These are phyloP conservation scores for Gossypium rotundifolium DNA, from an alignment of 345 rosid species.

Conservation along the genomic window DNA sequence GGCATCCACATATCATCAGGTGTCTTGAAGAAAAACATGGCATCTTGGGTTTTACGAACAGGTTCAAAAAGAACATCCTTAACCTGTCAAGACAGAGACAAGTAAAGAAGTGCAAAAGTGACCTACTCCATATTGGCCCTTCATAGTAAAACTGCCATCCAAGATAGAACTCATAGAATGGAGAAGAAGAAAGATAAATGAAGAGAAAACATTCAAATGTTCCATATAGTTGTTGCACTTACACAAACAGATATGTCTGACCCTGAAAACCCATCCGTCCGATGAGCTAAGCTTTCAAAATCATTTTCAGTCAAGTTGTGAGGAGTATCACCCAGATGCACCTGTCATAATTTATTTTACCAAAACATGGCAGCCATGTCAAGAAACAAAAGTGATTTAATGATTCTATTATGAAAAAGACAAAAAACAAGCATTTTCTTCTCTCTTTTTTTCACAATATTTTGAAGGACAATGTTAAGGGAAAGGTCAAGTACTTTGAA, in stretches of 20 bases:
- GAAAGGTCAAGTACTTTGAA: constrained; percentile 50
- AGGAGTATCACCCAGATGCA: constrained; percentile 82
- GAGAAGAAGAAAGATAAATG: neutral
- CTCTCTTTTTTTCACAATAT: neutral
- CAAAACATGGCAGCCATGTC: constrained; percentile 3
- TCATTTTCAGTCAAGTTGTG: constrained; percentile 66
- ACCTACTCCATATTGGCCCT: neutral
- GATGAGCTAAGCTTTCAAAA: constrained; percentile 60
- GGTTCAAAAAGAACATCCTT: constrained; percentile 85
- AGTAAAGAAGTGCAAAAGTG: neutral
- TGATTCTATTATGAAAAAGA: neutral
- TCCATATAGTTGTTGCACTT: constrained; percentile 25
- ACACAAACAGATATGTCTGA: constrained; percentile 83
- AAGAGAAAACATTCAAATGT: neutral
- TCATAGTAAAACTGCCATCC: neutral
- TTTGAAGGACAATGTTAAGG: neutral
- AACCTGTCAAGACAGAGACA: constrained; percentile 34
- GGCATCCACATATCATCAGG: constrained; percentile 60
- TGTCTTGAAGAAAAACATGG: constrained; percentile 59
- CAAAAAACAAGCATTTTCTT: neutral
- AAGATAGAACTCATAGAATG: neutral
- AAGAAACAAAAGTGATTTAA: neutral
- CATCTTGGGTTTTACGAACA: constrained; percentile 81
- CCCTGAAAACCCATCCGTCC: constrained; percentile 74
- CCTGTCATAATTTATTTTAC: constrained; percentile 33